A percentile compares a stretch with the other conserved stretches of the same genome.
phyloP scores from a whole-genome alignment of 345 rosid genomes.

The Pelargonium nanum region DNA sequence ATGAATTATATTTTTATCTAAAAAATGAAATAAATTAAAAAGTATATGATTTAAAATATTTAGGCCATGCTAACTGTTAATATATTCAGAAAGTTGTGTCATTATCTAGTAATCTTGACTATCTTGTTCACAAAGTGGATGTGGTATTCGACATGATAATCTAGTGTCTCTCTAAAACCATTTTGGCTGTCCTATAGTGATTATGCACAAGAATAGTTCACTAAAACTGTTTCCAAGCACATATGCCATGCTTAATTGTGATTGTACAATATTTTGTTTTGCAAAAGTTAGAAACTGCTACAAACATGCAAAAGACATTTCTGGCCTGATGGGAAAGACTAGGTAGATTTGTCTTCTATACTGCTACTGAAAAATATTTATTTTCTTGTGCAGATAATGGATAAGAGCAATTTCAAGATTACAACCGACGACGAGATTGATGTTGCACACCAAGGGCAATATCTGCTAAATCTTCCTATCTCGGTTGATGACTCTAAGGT shows the following conservation, averaged over 20 bases:
- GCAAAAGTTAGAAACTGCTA: not conserved
- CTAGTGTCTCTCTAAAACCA: not conserved
- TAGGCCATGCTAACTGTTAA: too few species aligned
- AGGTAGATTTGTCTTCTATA: not conserved
- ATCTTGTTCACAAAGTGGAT: not conserved
- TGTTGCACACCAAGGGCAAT: slow-evolving; percentile 59
- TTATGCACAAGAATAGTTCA: not conserved
- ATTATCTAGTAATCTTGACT: too few species aligned
- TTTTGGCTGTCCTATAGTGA: not conserved
- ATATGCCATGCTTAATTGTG: too few species aligned
- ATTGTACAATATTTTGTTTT: too few species aligned
- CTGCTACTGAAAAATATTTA: not conserved
- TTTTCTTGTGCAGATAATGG: slow-evolving; percentile 41
- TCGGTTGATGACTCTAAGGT: slow-evolving; percentile 62
- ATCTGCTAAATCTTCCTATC: slow-evolving; percentile 71
- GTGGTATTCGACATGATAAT: not conserved
- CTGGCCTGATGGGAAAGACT: not conserved
- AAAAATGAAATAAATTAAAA: too few species aligned
- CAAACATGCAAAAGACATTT: not conserved
- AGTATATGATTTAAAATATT: too few species aligned
- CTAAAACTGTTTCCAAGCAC: not conserved
- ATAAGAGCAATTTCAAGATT: slow-evolving; percentile 67
- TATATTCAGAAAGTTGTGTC: too few species aligned
- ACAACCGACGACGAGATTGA: slow-evolving; percentile 48
- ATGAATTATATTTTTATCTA: too few species aligned